A percentile compares a stretch with the other conserved stretches of the same genome.
These are phyloP conservation scores for Dryas alaskensis DNA, from an alignment of 306 rosid genomes.

Conservation along the genomic window DNA sequence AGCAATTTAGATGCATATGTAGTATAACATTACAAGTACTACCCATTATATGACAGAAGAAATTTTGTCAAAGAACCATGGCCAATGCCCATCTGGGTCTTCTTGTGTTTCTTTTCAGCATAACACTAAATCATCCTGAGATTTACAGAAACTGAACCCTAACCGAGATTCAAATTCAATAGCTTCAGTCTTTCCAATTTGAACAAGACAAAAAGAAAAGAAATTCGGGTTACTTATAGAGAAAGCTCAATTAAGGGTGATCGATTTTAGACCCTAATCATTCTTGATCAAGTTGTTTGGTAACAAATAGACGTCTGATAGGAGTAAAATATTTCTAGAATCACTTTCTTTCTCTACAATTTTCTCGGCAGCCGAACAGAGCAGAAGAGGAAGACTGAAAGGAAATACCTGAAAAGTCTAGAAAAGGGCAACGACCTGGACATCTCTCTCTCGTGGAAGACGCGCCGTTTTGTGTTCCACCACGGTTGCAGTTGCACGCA, in stretches of 20 bases:
- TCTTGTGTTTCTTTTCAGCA: not conserved
- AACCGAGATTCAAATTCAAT: not conserved
- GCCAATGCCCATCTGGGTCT: not conserved
- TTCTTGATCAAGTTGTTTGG: too few species aligned
- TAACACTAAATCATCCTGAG: not conserved
- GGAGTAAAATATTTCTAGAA: too few species aligned
- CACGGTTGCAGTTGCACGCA: not conserved
- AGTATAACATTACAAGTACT: not conserved
- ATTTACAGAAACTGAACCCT: not conserved
- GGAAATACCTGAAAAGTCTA: slow-evolving; percentile 49
- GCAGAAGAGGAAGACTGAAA: too few species aligned
- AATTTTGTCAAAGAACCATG: not conserved
- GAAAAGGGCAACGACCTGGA: slow-evolving; percentile 58
- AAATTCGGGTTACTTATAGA: not conserved
- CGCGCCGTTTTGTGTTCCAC: slow-evolving; percentile 7
- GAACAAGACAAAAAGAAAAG: not conserved
- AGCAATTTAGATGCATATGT: not conserved
- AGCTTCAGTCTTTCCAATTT: not conserved
- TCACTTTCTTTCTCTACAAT: not conserved
- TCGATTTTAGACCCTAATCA: too few species aligned
- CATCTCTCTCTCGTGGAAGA: slow-evolving; percentile 23
- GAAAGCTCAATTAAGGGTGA: not conserved
- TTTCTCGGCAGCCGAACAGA: not conserved
- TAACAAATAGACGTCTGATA: too few species aligned
- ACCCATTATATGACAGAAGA: not conserved